Conservation (phyloP, 345 rosid species). For the Eutrema japonicum region DNA sequence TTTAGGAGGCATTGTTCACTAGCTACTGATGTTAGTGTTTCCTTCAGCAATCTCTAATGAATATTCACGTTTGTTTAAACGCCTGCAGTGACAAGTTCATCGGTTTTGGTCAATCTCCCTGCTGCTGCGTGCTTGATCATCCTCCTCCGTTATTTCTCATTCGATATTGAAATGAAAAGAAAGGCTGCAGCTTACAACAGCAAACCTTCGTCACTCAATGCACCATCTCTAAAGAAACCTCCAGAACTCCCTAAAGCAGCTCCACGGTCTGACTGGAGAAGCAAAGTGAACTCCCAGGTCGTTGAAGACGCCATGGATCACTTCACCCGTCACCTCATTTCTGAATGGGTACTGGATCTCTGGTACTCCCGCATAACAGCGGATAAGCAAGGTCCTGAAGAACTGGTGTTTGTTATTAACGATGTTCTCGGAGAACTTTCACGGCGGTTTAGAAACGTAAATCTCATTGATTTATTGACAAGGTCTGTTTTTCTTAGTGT, state of each 20-base stretch:
- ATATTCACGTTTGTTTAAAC: conserved; percentile 38
- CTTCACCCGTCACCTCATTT: conserved; percentile 77
- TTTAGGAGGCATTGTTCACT: conserved; percentile 12
- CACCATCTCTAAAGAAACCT: conserved; percentile 49
- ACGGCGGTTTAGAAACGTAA: conserved; percentile 74
- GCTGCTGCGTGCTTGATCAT: conserved; percentile 84
- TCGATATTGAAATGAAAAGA: conserved; percentile 81
- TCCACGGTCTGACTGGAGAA: conserved; percentile 74
- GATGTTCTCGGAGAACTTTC: conserved; percentile 84
- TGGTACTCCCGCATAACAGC: conserved; percentile 94
- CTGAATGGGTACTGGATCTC: conserved; percentile 92
- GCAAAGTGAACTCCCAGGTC: conserved; percentile 84
- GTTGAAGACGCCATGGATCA: conserved; percentile 91
- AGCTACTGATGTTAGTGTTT: conserved; percentile 10
- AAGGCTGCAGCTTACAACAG: conserved; percentile 70
- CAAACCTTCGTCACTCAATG: conserved; percentile 51
- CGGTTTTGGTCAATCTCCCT: conserved; percentile 92
- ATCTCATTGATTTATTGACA: conserved; percentile 85
- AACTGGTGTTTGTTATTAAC: conserved; percentile 71
- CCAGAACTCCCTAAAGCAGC: conserved; percentile 51
- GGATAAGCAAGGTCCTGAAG: conserved; percentile 92
- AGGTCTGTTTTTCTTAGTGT: conserved; percentile 54
- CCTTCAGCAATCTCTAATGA: conserved; percentile 8
- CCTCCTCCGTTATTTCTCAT: conserved; percentile 78
- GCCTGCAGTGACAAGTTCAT: conserved; percentile 90